Evolutionary conservation across 2,329 filamentous ascomycete species (phyloP).

Genomic region (Colletotrichum endophyticum): DNA sequence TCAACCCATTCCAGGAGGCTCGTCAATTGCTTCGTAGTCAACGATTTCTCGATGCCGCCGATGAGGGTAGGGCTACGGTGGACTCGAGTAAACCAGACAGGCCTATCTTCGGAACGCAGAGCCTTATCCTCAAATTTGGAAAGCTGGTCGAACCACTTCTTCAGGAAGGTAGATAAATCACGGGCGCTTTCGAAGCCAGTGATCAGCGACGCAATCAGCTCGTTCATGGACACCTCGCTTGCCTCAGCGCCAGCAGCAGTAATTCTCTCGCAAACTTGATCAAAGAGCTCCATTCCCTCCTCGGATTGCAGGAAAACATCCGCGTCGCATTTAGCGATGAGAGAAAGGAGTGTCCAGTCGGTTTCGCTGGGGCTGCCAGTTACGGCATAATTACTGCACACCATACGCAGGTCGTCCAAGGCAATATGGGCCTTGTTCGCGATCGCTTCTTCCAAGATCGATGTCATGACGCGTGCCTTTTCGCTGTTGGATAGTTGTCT

Average conservation of each 20-base stretch:
- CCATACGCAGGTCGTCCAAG: constrained; percentile 41
- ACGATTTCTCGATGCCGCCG: constrained; percentile 41
- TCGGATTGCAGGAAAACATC: constrained; percentile 48
- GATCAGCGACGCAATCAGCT: constrained; percentile 47
- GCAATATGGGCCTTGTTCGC: constrained; percentile 36
- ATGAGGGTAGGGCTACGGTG: constrained; percentile 7
- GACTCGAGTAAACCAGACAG: constrained; percentile 30
- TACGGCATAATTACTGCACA: constrained; percentile 49
- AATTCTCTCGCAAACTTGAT: constrained; percentile 42
- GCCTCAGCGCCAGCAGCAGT: constrained; percentile 13
- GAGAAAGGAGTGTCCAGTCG: constrained; percentile 48
- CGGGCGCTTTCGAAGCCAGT: constrained; percentile 49
- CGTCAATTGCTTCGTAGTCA: constrained; percentile 49
- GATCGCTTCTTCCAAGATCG: constrained; percentile 36
- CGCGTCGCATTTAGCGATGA: constrained; percentile 48
- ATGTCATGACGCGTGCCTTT: constrained; percentile 29
- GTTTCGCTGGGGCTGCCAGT: constrained; percentile 27
- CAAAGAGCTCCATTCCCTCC: constrained; percentile 43
- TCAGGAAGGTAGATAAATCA: constrained; percentile 50
- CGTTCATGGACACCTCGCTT: constrained; percentile 28
- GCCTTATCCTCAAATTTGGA: constrained; percentile 32
- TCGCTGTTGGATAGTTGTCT: constrained; percentile 22
- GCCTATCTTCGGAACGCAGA: constrained; percentile 7
- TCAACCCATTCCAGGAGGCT: constrained; percentile 49
- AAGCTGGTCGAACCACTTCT: constrained; percentile 51